A percentile compares a stretch with the other conserved stretches of the same genome.
Evolutionary conservation across 2,329 filamentous ascomycete genomes (phyloP).

Genomic region (Zasmidium citrigriseum): DNA sequence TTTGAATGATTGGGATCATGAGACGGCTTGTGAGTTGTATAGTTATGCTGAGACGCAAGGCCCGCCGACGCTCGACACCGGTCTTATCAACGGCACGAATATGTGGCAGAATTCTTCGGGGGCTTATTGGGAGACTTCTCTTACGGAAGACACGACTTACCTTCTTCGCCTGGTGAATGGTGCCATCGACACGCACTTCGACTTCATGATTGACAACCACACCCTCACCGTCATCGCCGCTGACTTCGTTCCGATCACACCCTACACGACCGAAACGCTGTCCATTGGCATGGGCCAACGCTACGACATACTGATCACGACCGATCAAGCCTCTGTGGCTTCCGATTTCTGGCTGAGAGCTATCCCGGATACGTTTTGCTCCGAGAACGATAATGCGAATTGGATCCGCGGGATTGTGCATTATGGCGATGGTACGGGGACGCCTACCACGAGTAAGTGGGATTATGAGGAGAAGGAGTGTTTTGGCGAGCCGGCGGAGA

Average conservation of each 20-base stretch:
- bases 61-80: conserved; percentile 36
- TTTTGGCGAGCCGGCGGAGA: conserved; percentile 37
- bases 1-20: conserved; percentile 42
- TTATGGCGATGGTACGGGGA: conserved; percentile 36
- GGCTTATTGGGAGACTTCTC: conserved; percentile 24
- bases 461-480: conserved; percentile 37
- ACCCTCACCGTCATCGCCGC: conserved; percentile 45
- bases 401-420: conserved; percentile 38
- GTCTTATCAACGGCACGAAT: conserved; percentile 38
- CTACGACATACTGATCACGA: conserved; percentile 37
- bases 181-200: conserved; percentile 39
- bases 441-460: conserved; percentile 36
- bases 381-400: conserved; percentile 36
- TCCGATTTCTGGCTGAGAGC: conserved; percentile 38
- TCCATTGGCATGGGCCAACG: conserved; percentile 40
- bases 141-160: conserved; percentile 43
- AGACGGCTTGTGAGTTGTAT: conserved; percentile 30
- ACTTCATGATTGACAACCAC: conserved; percentile 43
- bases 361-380: conserved; percentile 43
- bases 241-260: conserved; percentile 47
- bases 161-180: conserved; percentile 45
- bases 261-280: conserved; percentile 40
- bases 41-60: conserved; percentile 26
- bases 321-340: conserved; percentile 30
- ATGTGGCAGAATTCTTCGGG: conserved; percentile 24